Conservation (phyloP, 225 moss, liverwort and hornwort genomes). For the Sphagnum tenellum region DNA sequence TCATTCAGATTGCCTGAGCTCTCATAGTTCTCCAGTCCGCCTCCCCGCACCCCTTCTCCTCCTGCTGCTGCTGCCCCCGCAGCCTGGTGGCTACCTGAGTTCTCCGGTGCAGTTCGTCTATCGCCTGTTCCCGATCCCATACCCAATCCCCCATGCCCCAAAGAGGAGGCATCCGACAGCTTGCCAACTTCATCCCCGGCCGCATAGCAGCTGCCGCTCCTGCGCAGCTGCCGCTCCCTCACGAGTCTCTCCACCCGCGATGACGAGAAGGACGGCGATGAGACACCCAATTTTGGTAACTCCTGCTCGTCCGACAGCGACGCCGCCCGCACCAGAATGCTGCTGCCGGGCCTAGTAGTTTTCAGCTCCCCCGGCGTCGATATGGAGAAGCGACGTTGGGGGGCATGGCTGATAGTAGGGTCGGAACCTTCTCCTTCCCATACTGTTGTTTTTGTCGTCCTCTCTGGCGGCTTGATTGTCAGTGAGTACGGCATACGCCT, state of each 20-base stretch:
- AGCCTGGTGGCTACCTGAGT: too few relatives aligned
- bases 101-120: constrained; percentile 7
- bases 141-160: constrained; percentile 60
- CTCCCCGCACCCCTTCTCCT: constrained; percentile 23
- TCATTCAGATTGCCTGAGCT: constrained; percentile 39
- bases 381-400: constrained; percentile 27
- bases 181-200: constrained; percentile 49
- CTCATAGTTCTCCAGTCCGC: constrained; percentile 41
- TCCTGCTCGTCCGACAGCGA: constrained; percentile 32
- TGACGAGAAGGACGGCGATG: constrained; percentile 26
- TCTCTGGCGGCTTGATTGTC: constrained; percentile 35
- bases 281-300: constrained; percentile 21
- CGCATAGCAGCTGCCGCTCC: constrained; percentile 26
- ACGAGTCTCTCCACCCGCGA: constrained; percentile 82
- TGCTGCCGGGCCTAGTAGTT: background rate
- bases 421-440: constrained; percentile 52
- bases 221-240: constrained; percentile 52
- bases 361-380: constrained; percentile 31
- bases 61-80: constrained; percentile 34
- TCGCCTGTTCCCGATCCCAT: constrained; percentile 20
- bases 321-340: constrained; percentile 27
- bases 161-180: constrained; percentile 24
- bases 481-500: constrained; percentile 55
- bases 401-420: constrained; percentile 12
- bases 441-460: constrained; percentile 15